Evolutionary conservation across 192 early-diverging fungal genomes (phyloP).

Genomic region (Coemansia sp.): DNA sequence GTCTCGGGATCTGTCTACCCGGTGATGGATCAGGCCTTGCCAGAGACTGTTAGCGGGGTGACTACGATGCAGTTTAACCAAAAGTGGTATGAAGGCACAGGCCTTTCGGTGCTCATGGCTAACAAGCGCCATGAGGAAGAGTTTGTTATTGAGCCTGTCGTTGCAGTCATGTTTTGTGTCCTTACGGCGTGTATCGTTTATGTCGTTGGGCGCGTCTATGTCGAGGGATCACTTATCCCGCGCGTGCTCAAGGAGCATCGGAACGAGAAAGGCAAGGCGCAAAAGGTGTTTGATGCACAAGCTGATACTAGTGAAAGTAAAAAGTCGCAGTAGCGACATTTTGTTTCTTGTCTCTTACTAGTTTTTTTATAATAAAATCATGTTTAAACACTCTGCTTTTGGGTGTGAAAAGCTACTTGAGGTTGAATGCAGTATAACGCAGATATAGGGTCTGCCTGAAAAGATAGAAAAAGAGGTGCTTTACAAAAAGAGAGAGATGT

Average conservation of each 20-base stretch:
- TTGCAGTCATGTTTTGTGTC: constrained; percentile 49
- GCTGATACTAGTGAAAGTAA: constrained; percentile 11
- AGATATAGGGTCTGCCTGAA: not conserved
- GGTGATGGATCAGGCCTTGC: constrained; percentile 32
- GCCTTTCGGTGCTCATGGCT: constrained; percentile 37
- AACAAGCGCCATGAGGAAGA: constrained; percentile 43
- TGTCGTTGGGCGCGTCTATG: constrained; percentile 51
- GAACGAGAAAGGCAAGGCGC: not conserved
- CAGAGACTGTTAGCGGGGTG: constrained; percentile 36
- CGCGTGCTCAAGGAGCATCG: constrained; percentile 10
- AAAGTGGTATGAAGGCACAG: constrained; percentile 45
- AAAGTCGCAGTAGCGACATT: constrained; percentile 17
- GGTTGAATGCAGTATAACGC: not conserved
- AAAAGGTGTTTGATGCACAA: constrained; percentile 1
- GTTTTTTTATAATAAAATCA: not conserved
- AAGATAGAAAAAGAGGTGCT: not conserved
- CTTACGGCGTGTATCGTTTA: constrained; percentile 48
- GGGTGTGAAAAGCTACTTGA: not conserved
- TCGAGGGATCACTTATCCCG: constrained; percentile 47
- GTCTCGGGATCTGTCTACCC: constrained; percentile 39
- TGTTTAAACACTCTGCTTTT: not conserved
- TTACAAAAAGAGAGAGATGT: constrained; percentile 1
- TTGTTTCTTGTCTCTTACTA: not conserved
- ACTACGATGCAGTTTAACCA: constrained; percentile 44
- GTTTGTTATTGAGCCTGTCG: constrained; percentile 47